Percentiles rank a stretch among this genome's conserved stretches.
Evolutionary conservation across 1,284 basidiomycete species (phyloP).

Genomic region (Vanrija sp.): DNA sequence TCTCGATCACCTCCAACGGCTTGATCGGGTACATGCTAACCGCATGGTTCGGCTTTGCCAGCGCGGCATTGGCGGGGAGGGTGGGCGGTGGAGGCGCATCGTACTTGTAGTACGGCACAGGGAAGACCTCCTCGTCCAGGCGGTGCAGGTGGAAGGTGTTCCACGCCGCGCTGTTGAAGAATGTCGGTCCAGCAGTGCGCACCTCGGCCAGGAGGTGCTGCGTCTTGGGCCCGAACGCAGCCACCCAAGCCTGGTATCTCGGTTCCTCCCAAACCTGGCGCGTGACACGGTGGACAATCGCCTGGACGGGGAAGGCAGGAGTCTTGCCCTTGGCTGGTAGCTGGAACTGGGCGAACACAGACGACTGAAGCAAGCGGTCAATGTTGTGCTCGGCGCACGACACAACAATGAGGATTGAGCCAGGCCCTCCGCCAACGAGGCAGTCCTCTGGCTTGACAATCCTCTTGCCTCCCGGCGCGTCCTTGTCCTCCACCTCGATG

Average conservation of each 20-base stretch:
- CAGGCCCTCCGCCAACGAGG: slow-evolving; percentile 40
- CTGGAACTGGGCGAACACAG: slow-evolving; percentile 55
- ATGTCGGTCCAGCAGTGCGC: slow-evolving; percentile 63
- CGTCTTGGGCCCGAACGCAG: slow-evolving; percentile 57
- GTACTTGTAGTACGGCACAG: slow-evolving; percentile 58
- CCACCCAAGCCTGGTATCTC: slow-evolving; percentile 69
- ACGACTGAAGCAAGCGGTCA: slow-evolving; percentile 50
- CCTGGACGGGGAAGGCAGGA: slow-evolving; percentile 50
- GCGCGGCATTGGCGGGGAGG: slow-evolving; percentile 53
- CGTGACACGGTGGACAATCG: slow-evolving; percentile 66
- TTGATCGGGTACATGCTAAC: slow-evolving; percentile 32
- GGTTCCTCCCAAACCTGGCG: slow-evolving; percentile 64
- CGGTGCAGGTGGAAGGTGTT: slow-evolving; percentile 67
- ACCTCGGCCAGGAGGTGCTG: slow-evolving; percentile 68
- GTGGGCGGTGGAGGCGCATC: slow-evolving; percentile 17
- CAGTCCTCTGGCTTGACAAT: slow-evolving; percentile 49
- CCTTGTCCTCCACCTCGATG: slow-evolving; percentile 47
- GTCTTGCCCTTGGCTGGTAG: slow-evolving; percentile 21
- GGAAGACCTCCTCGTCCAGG: slow-evolving; percentile 71
- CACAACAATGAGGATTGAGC: slow-evolving; percentile 39
- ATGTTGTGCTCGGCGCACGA: slow-evolving; percentile 35
- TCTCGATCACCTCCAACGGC: slow-evolving; percentile 9
- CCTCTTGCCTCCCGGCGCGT: slow-evolving; percentile 57
- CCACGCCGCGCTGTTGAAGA: slow-evolving; percentile 70
- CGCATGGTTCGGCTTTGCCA: slow-evolving; percentile 47